Conservation (phyloP, 2,329 filamentous ascomycete genomes). For the Exophiala spinifera region DNA sequence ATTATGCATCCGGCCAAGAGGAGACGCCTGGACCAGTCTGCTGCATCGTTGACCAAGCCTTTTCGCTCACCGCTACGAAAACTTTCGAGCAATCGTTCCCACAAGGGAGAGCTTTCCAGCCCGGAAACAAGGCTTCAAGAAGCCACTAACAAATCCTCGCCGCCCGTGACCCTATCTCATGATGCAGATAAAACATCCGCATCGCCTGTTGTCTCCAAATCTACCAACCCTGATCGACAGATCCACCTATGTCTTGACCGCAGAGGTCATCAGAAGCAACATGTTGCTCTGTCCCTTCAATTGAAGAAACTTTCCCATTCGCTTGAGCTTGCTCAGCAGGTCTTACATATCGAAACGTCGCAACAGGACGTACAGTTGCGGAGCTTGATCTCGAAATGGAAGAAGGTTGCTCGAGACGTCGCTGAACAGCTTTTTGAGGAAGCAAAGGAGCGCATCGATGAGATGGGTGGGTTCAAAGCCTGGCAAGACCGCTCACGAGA, state of each 20-base stretch:
- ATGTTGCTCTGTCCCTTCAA: conserved; percentile 34
- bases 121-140: background rate
- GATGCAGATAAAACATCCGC: background rate
- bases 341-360: conserved; percentile 48
- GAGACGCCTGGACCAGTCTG: conserved; percentile 58
- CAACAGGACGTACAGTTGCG: conserved; percentile 55
- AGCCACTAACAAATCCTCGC: conserved; percentile 8
- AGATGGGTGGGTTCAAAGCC: conserved; percentile 61
- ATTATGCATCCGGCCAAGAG: conserved; percentile 53
- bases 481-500: conserved; percentile 53
- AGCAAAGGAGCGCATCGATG: conserved; percentile 58
- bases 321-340: conserved; percentile 53
- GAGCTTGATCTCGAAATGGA: conserved; percentile 60
- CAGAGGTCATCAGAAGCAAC: conserved; percentile 37
- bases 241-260: conserved; percentile 27
- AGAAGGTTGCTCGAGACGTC: conserved; percentile 55
- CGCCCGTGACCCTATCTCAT: conserved; percentile 9
- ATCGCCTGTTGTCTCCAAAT: conserved; percentile 5
- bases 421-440: conserved; percentile 65
- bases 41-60: conserved; percentile 62
- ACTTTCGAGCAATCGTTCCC: conserved; percentile 4
- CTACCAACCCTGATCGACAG: conserved; percentile 16
- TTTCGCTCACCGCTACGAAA: conserved; percentile 60
- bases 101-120: background rate
- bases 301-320: conserved; percentile 36